Base-by-base conservation (phyloP, 495 filamentous ascomycete species). In the Hypoxylon fuscum region DNA sequence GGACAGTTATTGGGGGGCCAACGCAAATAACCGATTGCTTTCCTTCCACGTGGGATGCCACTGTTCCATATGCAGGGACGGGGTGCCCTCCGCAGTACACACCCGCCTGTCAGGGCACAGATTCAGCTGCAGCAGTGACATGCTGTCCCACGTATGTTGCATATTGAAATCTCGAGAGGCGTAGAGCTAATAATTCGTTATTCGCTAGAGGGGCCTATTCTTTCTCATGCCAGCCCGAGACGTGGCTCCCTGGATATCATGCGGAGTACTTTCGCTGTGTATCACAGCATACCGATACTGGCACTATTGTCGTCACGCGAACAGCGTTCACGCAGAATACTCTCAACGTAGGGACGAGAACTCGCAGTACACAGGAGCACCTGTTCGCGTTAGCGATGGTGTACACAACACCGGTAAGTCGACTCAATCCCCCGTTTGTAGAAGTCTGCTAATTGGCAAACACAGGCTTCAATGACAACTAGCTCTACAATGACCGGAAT, bases 1-100 rank as follows among this genome's bases (percentile, higher is more conserved):
- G 65, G 15, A 73, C 70, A 0, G 70, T 71, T 7, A 49, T 73
- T 1, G 70, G 70, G n/a, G 70, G 70, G 0, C 68, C 70, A 18
- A 66, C 68, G 25, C 68, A 73, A 41, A 67, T 54, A 12, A 52
- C 62, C 1, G 44, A 65, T 12, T 73, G 70, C 52, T 53, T 73
- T 25, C 55, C 70, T 2, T 56, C 70, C 5, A 41, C 58, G 12
- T 73, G 70, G 70, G 27, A 25, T 31, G 31, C 62, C 0, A 57
- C 52, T 5, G 9, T 41, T 27, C 60, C 59, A 15, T 73, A 71
- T 31, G 65, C 12, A 5, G 70, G 59, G 5, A 37, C 62, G 1
- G 56, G 15, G n/a, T 73, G 70, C 37, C 70, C 70, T 10, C 7
- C 47, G 12, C 37, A 48, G 2, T 73, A 69, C 34, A 73, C 68